Conservation (phyloP, 495 filamentous ascomycete genomes). For the Penicillium waksmanii region DNA sequence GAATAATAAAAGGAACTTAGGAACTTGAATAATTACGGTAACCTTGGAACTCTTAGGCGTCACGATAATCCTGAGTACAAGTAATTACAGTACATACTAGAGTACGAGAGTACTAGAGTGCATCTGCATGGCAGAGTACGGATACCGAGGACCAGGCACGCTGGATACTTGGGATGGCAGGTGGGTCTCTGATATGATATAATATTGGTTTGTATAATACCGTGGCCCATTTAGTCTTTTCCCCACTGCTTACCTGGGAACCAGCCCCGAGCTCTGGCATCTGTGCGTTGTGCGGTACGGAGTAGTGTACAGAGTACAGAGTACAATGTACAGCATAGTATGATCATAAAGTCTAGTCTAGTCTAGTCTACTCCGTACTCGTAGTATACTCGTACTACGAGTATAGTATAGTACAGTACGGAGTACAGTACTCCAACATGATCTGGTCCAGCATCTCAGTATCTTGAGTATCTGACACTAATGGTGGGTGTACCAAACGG, state of each 20-base stretch:
- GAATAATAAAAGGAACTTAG: neutral
- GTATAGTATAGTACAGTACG: too few species aligned
- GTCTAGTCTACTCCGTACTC: neutral
- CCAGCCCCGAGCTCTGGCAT: slow-evolving; percentile 8
- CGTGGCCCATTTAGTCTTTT: slow-evolving; percentile 6
- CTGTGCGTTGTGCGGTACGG: slow-evolving; percentile 1
- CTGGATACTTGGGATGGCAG: neutral
- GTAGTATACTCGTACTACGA: too few species aligned
- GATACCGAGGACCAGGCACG: slow-evolving; percentile 11
- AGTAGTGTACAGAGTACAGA: neutral
- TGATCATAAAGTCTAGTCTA: neutral
- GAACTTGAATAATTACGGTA: too few species aligned
- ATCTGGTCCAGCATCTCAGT: neutral
- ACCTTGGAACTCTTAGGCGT: too few species aligned
- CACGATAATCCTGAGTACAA: too few species aligned
- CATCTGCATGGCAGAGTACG: slow-evolving; percentile 2
- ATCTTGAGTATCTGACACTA: too few species aligned
- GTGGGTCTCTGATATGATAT: neutral
- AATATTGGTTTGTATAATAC: too few species aligned
- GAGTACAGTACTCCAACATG: too few species aligned
- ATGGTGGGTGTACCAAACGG: slow-evolving; percentile 7
- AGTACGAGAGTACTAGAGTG: too few species aligned
- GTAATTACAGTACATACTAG: too few species aligned
- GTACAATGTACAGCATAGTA: neutral
- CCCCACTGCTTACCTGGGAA: slow-evolving; percentile 16